Percentiles rank a stretch among this genome's conserved stretches.
Conservation (phyloP, 1,139 yeast species). For the Hanseniaspora uvarum region DNA sequence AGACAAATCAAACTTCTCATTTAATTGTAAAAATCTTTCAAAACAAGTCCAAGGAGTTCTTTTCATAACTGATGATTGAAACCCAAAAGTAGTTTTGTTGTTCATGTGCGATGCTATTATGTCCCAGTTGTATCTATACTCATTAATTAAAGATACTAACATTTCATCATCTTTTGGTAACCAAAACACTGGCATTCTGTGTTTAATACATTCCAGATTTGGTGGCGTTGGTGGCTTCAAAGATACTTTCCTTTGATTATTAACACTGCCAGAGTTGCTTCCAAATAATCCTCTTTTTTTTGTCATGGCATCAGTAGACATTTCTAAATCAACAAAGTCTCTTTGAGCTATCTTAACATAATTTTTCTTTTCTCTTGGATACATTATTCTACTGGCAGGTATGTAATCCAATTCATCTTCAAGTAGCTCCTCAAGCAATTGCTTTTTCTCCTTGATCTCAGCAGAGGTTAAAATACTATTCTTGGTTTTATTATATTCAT, state of each 20-base stretch:
- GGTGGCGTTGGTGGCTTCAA: constrained; percentile 87
- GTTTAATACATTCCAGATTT: constrained; percentile 61
- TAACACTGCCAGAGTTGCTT: constrained; percentile 19
- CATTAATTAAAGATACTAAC: constrained; percentile 70
- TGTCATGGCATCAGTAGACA: constrained; percentile 29
- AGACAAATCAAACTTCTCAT: constrained; percentile 71
- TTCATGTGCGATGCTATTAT: constrained; percentile 74
- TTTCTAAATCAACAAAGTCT: constrained; percentile 38
- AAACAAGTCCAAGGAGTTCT: constrained; percentile 98
- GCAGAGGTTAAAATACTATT: neutral
- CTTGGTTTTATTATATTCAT: neutral
- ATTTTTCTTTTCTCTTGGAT: constrained; percentile 52
- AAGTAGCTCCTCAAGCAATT: neutral
- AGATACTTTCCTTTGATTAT: constrained; percentile 47
- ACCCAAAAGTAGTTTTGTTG: constrained; percentile 52
- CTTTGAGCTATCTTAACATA: constrained; percentile 54
- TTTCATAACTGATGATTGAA: constrained; percentile 79
- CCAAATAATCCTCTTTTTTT: constrained; percentile 32
- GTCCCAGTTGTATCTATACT: constrained; percentile 88
- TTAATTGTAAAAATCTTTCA: constrained; percentile 86
- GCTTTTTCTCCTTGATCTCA: constrained; percentile 7
- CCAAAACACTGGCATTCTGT: constrained; percentile 89
- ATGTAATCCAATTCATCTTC: constrained; percentile 26
- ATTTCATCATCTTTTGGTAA: constrained; percentile 82
- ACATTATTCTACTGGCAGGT: constrained; percentile 53